Base-by-base conservation (phyloP, 2,329 filamentous ascomycete genomes). In the Chalara sp. region DNA sequence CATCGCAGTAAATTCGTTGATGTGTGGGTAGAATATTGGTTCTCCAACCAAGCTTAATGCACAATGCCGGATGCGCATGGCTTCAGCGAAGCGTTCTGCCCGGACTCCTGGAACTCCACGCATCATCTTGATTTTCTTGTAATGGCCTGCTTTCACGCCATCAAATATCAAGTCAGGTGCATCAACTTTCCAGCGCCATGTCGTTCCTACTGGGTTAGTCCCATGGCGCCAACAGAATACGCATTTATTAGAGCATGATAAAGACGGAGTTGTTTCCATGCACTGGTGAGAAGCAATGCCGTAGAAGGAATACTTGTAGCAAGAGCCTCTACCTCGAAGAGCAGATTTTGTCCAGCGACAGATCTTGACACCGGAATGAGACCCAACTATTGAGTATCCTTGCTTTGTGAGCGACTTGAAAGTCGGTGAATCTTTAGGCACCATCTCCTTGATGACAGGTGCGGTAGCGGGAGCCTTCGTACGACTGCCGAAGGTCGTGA, bases 221-320 rank as follows among this genome's bases (percentile, higher is more conserved):
- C 92, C 93, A 65, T 97, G 93, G 6, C 93, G 84, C 93, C 92
- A 99, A 76, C 92, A 99, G 69, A 97, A 99, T 58, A 99, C 89
- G 68, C 93, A 97, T 68, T 99, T 97, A 74, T 97, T 97, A 56
- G 87, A 93, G 76, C 92, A 99, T 7, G 89, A 95, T 4, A 99
- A 80, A 0, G 91, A 96, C 0, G 92, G 92, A 0, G 92, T 97
- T 2, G 92, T 92, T 70, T 99, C 92, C 93, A 99, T 99, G 70
- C 92, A 99, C 55, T 95, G 86, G 65, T 99, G 93, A 0, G 91
- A 96, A 57, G 87, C 82, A 68, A 99, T 99, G 46, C 92, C 92
- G 68, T 99, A 99, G 68, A 99, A 95, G 0, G 89, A 95, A 69
- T 83, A 96, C 65, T 99, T 97, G 77, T 99, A 99, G 74, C 92